phyloP scores from a whole-genome alignment of 805 yeast species.

The Blastobotrys robertii region DNA sequence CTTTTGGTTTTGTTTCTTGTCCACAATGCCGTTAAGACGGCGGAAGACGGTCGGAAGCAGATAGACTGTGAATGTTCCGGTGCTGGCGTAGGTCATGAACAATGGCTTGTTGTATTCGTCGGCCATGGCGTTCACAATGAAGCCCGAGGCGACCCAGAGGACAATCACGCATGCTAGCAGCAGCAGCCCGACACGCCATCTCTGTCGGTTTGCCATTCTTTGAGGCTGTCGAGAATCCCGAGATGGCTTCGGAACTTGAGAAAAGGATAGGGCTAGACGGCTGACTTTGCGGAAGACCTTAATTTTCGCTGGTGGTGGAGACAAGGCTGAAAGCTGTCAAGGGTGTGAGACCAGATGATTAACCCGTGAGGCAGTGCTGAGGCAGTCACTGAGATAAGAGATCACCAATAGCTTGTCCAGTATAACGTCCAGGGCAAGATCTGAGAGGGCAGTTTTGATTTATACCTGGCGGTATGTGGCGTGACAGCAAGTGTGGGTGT shows the following conservation, averaged over 20 bases:
- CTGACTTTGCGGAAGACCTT: not conserved
- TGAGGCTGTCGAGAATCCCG: not conserved
- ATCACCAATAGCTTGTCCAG: too few relatives aligned
- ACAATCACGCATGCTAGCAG: constrained; percentile 67
- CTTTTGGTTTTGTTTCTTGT: not conserved
- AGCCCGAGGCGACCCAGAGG: constrained; percentile 87
- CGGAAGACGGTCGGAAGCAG: constrained; percentile 28
- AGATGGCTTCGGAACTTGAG: not conserved
- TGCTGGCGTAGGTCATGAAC: constrained; percentile 83
- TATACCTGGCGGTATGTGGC: too few relatives aligned
- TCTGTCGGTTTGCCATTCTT: not conserved
- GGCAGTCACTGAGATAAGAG: too few relatives aligned
- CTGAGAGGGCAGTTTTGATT: too few relatives aligned
- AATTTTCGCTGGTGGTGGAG: too few relatives aligned
- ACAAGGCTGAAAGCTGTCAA: too few relatives aligned
- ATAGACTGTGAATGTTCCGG: constrained; percentile 74
- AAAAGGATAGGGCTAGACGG: not conserved
- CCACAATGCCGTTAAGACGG: not conserved
- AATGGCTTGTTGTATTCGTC: constrained; percentile 78
- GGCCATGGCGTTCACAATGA: constrained; percentile 70
- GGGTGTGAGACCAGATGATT: too few relatives aligned
- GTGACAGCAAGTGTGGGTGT: too few relatives aligned
- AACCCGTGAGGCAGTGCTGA: too few relatives aligned
- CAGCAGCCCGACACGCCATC: constrained; percentile 71
- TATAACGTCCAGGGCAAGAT: too few relatives aligned